Evolutionary conservation across 495 filamentous ascomycete genomes (phyloP), one percentile per base, ranked within the genome.

Genomic region (Neurospora sublineolata): DNA sequence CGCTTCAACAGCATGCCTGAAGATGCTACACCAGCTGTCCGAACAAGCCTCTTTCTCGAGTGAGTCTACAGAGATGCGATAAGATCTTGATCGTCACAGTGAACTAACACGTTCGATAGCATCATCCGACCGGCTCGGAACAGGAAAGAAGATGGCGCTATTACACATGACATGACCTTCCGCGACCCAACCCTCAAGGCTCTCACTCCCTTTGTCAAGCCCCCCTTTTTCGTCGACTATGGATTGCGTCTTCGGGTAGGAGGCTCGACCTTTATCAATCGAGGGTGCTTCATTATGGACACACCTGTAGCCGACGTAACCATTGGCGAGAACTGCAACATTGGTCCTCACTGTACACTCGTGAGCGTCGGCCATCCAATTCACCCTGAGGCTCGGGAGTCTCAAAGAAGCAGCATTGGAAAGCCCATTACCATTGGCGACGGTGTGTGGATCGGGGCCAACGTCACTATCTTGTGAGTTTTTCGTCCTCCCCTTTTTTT

Each of bases 381-480:
- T 18, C 69, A 70, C 42, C 72, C 78, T 1, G 73, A 78, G 68
- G 80, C 75, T 67, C 74, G 77, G 12, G 70, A 72, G 11, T 72
- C 70, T 4, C 72, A 76, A 40, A 73, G 74, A n/a, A 70, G 70
- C 37, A 79, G 79, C 52, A 76, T 80, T 33, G 80, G 80, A 14
- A 77, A 77, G 44, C 75, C 77, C 6, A 75, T 82, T 20, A 77
- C 72, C 4, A 79, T 82, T 27, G 79, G 79, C 10, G 52, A 80
- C 14, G 72, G 78, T 30, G 79, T 80, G 11, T 81, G 75, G 75
- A 76, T 84, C 30, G 94, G 94, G 23, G 91, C 90, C 20, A 91
- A 91, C 74, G 82, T 75, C 41, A 81, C 78, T 18, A 75, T 81
- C 30, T 46, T 81, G 79, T 80, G 30, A 77, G 79, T 76, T 68